Conservation (phyloP, 306 rosid species). For the Rubus parviflorus region DNA sequence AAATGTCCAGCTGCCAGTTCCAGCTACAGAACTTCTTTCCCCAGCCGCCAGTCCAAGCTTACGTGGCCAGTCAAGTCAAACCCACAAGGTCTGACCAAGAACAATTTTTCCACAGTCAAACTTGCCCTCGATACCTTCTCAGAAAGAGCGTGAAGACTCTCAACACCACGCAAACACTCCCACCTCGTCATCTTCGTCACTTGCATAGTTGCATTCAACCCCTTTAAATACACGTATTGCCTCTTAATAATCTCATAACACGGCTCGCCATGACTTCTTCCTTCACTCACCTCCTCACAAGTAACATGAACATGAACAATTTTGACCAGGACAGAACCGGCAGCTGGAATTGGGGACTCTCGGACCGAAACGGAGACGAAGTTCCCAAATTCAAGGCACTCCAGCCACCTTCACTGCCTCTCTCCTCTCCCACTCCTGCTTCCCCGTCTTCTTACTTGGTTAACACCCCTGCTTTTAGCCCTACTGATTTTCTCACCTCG, state of each 20-base stretch:
- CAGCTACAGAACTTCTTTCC: background rate
- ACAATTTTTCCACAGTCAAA: slow-evolving; percentile 79
- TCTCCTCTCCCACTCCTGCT: slow-evolving; percentile 48
- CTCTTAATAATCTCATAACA: background rate
- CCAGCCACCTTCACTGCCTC: slow-evolving; percentile 63
- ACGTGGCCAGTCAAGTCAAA: slow-evolving; percentile 74
- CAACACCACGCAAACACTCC: background rate
- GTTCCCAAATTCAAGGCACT: slow-evolving; percentile 60
- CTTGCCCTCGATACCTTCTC: slow-evolving; percentile 43
- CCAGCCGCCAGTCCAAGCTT: slow-evolving; percentile 32
- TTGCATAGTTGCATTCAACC: background rate
- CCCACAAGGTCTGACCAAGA: slow-evolving; percentile 73
- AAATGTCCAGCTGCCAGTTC: background rate
- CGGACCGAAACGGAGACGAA: slow-evolving; percentile 40
- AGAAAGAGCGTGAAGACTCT: slow-evolving; percentile 38
- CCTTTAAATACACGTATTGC: slow-evolving; percentile 16
- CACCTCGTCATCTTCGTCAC: slow-evolving; percentile 3
- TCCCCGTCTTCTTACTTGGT: slow-evolving; percentile 63
- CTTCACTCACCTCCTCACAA: slow-evolving; percentile 49
- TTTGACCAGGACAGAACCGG: slow-evolving; percentile 15
- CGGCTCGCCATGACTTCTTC: slow-evolving; percentile 34
- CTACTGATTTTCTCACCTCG: slow-evolving; percentile 62
- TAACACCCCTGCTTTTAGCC: slow-evolving; percentile 49
- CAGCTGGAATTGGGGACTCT: slow-evolving; percentile 38
- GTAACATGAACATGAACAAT: slow-evolving; percentile 39